Evolutionary conservation across 495 filamentous ascomycete species (phyloP).

Genomic region (Copromyces sp.): DNA sequence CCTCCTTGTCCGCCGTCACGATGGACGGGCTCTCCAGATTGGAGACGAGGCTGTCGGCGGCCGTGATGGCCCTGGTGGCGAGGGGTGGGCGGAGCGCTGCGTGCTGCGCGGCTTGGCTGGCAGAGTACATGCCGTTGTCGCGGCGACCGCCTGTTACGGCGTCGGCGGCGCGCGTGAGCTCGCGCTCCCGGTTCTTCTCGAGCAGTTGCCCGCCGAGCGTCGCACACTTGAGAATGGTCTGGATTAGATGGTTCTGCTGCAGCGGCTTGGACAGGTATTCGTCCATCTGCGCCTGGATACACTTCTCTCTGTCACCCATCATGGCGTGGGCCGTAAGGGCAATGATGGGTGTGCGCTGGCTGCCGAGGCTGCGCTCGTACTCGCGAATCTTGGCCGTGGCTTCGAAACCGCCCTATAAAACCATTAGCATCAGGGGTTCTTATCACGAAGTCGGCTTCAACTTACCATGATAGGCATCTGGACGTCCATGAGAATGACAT

Average conservation of each 20-base stretch:
- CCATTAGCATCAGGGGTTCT: slow-evolving; percentile 18
- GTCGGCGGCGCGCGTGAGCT: slow-evolving; percentile 31
- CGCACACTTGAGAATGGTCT: slow-evolving; percentile 93
- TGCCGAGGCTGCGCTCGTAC: slow-evolving; percentile 69
- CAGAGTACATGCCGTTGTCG: slow-evolving; percentile 13
- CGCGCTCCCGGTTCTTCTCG: slow-evolving; percentile 49
- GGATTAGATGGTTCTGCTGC: slow-evolving; percentile 96
- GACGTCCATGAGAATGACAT: slow-evolving; percentile 98
- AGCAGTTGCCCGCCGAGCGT: slow-evolving; percentile 84
- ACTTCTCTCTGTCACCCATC: slow-evolving; percentile 97
- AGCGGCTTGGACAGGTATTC: slow-evolving; percentile 97
- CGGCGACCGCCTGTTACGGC: slow-evolving; percentile 21
- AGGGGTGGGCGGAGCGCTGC: slow-evolving; percentile 26
- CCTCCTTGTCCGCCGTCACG: slow-evolving; percentile 49
- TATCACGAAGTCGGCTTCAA: slow-evolving; percentile 4
- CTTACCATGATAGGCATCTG: slow-evolving; percentile 97
- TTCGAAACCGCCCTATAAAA: slow-evolving; percentile 77
- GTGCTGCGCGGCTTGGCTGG: slow-evolving; percentile 19
- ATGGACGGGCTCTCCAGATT: slow-evolving; percentile 52
- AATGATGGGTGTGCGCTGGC: slow-evolving; percentile 86
- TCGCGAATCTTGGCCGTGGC: slow-evolving; percentile 95
- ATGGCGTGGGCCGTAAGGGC: slow-evolving; percentile 97
- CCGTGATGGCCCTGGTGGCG: slow-evolving; percentile 48
- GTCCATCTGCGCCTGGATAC: slow-evolving; percentile 97
- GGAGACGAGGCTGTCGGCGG: slow-evolving; percentile 44